Evolutionary conservation across 73 alveolate genomes (phyloP).

Genomic region (Paramecium primaurelia): DNA sequence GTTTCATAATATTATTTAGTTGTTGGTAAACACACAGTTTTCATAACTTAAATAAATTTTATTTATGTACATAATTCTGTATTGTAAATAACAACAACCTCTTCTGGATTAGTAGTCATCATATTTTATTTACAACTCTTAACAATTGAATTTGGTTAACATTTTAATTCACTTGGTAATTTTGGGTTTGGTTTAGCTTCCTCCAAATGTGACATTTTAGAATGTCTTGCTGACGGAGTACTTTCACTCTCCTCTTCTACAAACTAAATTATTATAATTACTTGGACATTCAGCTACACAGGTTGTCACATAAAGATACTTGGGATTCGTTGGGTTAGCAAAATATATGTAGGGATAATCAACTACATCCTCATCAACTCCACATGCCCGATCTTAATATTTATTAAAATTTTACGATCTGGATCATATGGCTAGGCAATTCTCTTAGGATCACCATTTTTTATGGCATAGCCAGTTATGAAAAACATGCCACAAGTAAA

Average conservation of each 20-base stretch:
- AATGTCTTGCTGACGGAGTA: neutral
- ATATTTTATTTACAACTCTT: neutral
- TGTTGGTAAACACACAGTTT: constrained; percentile 30
- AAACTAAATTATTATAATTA: neutral
- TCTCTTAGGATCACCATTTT: constrained; percentile 50
- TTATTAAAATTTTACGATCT: neutral
- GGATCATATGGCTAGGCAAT: constrained; percentile 50
- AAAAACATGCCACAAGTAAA: constrained; percentile 33
- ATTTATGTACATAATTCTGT: constrained; percentile 23
- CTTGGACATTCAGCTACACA: neutral
- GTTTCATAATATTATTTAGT: neutral
- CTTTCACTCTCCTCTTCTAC: neutral
- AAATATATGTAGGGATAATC: constrained; percentile 14
- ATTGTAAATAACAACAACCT: neutral
- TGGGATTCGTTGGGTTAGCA: neutral
- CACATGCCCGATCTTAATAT: constrained; percentile 1
- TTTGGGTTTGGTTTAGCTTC: neutral
- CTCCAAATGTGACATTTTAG: neutral
- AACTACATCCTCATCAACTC: neutral
- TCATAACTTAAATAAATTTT: neutral
- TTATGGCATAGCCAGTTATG: constrained; percentile 39
- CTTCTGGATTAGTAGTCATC: neutral
- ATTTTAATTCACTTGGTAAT: constrained; percentile 1
- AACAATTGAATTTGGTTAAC: constrained; percentile 8
- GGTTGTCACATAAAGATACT: neutral